Evolutionary conservation across 2,329 filamentous ascomycete species (phyloP), one percentile per base, ranked within the genome.

Genomic region (Fusarium nelsonii): DNA sequence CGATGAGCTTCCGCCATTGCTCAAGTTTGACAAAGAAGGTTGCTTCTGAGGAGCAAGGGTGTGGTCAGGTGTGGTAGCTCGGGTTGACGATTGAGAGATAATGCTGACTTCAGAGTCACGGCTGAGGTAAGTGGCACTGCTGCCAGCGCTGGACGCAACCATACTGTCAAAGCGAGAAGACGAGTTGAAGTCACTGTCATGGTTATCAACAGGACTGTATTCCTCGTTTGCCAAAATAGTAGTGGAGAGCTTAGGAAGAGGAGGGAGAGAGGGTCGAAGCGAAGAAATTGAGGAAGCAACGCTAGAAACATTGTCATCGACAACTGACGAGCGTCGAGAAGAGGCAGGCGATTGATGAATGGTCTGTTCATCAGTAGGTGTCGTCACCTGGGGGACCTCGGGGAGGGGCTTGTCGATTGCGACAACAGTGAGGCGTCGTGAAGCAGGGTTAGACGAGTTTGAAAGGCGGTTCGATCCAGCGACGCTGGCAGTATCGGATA

Each of bases 31-130:
- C 39, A 90, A 80, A 2, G 89, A 92, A 12, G 88, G 87, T 65
- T 90, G 84, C 60, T 82, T 84, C 69, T 86, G 84, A 32, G 87
- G 85, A 58, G 81, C 83, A 40, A 84, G 77, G 70, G 84, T 73
- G 74, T 85, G 79, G 71, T 97, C 94, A 2, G 94, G 94, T 1
- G 94, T 97, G 1, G 94, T 97, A 16, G 94, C 94, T 58, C 94
- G 85, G 3, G 94, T 97, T 2, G 94, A 97, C 1, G 89, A 90
- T 75, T 91, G 90, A 2, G 95, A 97, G 3, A 93, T 78, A 32
- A 92, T 84, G 78, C 93, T 97, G 48, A 88, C 87, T 74, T 94
- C 92, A 0, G 94, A 97, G 72, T 93, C 91, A 33, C 92, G 90
- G 81, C 91, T 94, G 52, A 91, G 83, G 72, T 91, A 94, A 5